Evolutionary conservation across 495 filamentous ascomycete genomes (phyloP), one percentile per base, ranked within the genome.

Genomic region (Tuber brumale): DNA sequence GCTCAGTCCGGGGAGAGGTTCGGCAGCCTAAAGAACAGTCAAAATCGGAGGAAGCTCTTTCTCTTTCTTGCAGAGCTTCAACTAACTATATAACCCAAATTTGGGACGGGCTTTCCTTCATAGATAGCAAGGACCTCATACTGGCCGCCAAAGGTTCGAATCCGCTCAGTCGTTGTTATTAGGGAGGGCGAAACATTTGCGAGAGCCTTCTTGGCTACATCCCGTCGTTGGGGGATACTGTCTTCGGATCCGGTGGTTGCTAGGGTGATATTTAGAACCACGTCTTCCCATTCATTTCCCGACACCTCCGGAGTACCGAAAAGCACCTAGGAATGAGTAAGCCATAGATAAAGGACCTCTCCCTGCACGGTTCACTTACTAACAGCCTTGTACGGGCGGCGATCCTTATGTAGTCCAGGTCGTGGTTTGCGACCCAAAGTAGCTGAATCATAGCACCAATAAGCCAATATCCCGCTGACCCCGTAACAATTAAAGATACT

Each of bases 81-180:
- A 66, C 57, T 66, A 14, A 66, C 57, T 18, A 35, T 35, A 19
- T 66, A 66, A 7, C 57, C 57, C 57, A 66, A 35, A 31, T 35
- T 35, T 35, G 57, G 57, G 57, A 35, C 27, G 14, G 57, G 57
- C 57, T 66, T 35, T 31, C 57, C 27, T 31, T 19, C 27, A 27
- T 5, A 18, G 57, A 66, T 18, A 66, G 27, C 57, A 66, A 66
- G 57, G 27, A 66, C 27, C 57, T 66, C 57, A 35, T 66, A 66
- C 57, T 66, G 57, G 6, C n/a, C 27, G 16, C 57, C 57, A 19
- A 66, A 35, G 57, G 57, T 66, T 35, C 27, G 57, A 66, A 66
- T 35, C 57, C 57, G 57, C 57, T 66, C 57, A 35, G 57, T 66
- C 9, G 57, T 66, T 35, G 57, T 66, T 66, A 66, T 66, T 66